Evolutionary conservation across 140 eudicot species (phyloP), one percentile per base, ranked within the genome.

Genomic region (Anethum foeniculum): DNA sequence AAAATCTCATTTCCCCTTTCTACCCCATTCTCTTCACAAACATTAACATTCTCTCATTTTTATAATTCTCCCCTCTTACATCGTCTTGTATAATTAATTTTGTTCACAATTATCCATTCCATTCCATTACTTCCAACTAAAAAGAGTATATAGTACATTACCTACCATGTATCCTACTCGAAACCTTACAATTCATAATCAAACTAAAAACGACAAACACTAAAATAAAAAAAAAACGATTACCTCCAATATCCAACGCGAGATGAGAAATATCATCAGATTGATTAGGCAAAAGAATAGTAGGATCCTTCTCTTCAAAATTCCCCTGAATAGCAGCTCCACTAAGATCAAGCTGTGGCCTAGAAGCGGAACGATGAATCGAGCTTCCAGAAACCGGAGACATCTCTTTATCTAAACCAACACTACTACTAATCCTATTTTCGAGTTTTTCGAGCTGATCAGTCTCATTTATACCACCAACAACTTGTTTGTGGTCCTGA

Each of bases 251-350:
- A 74, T 92, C 97, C 74, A 92, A 85, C 62, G 97, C 90, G 71
- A 90, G 75, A 85, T 92, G 90, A 46, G 93, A 87, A 68, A 88
- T 90, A 83, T 94, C 99, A 92, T 94, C 97, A 51, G 96, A 90
- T 48, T 94, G 99, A 89, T 94, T 94, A 43, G 99, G 99, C 87
- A 94, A 87, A 43, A 94, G 83, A 85, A 94, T 94, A 0, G 97
- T 84, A 15, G 99, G 99, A 41, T 94, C 95, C 83, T 81, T 85
- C 83, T 94, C 99, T 91, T 94, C 99, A 19, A 92, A 94, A 86
- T 94, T 94, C 44, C 97, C 99, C 75, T 94, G 99, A 84, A 94
- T 94, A 2, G 99, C 99, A 10, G 99, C 99, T 8, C 97, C 94
- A 80, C 89, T 90, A 81, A 94, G 93, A 85, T 94, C 99, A 83